Conservation (phyloP, 2,329 filamentous ascomycete species). For the Arthroderma sp. region DNA sequence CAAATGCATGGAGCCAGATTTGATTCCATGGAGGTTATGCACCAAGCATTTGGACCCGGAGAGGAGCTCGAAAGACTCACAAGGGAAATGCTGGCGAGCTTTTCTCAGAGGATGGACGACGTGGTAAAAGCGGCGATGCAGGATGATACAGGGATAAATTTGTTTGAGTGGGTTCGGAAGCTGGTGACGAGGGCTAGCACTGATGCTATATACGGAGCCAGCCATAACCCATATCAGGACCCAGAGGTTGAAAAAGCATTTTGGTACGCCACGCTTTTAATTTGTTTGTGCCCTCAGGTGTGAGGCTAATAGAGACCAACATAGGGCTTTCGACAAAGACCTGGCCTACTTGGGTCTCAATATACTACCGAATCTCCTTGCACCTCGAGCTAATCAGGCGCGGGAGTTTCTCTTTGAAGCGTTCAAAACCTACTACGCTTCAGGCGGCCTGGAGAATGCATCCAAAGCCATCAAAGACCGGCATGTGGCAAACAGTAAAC, state of each 20-base stretch:
- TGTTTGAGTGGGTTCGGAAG: constrained; percentile 17
- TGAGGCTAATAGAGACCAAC: background rate
- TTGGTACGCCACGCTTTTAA: constrained; percentile 9
- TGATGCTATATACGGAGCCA: constrained; percentile 16
- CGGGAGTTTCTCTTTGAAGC: background rate
- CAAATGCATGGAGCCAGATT: too few relatives aligned
- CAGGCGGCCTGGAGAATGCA: background rate
- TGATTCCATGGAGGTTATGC: too few relatives aligned
- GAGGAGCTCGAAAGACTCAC: too few relatives aligned
- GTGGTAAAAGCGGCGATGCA: too few relatives aligned
- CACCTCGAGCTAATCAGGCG: background rate
- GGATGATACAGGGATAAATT: constrained; percentile 5
- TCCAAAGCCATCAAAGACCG: background rate
- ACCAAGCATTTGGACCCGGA: too few relatives aligned
- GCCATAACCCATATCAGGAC: constrained; percentile 16
- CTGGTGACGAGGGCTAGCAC: constrained; percentile 19
- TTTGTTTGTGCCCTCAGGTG: background rate
- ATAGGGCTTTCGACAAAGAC: background rate
- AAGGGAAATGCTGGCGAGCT: too few relatives aligned
- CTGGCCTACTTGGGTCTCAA: background rate
- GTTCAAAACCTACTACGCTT: background rate
- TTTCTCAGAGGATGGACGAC: too few relatives aligned
- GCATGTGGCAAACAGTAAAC: background rate
- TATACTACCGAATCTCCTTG: background rate
- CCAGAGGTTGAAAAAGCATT: constrained; percentile 12